Evolutionary conservation across 2,329 filamentous ascomycete species (phyloP), one percentile per base, ranked within the genome.

Genomic region (Orbilia ellipsospora): DNA sequence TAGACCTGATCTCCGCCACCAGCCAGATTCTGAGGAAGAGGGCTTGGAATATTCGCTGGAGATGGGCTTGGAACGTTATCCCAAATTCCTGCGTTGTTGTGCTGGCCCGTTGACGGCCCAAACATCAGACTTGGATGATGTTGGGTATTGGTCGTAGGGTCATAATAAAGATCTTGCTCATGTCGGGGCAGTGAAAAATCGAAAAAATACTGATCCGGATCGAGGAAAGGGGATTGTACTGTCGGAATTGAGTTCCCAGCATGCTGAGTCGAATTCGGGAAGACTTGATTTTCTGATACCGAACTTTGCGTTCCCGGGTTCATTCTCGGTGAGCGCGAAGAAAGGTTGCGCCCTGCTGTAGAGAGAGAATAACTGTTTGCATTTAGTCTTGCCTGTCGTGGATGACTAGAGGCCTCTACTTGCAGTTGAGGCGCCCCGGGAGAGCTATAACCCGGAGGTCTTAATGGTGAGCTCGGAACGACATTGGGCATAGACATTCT

Each of bases 101-200:
- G 31, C 13, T 48, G 44, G 8, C 15, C 44, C 15, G 13, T n/a
- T 48, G 44, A n/a, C 8, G 5, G 16, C 20, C 42, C 42, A 50
- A 50, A 61, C 26, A 61, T 31, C 42, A 31, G 2, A 8, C 7
- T 13, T 2, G 36, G 8, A 45, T 59, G 36, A n/a, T 50, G 15
- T 48, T 61, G 57, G 23, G 45, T n/a, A 18, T 20, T 36, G 15
- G 45, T 42, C 4, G 26, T 51, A 0, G 57, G 60, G n/a, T 28
- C 52, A 48, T 50, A 57, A 0, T 69, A 36, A 7, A 67, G 18
- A n/a, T 67, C 69, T 48, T 54, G 55, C 2, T 18, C 44, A 23
- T 69, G 59, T 44, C 60, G 72, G 2, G 64, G 64, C n/a, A 75
- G 23, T 2, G 51, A 36, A 16, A 68, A 44, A 18, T 69, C 64